phyloP scores from a whole-genome alignment of 2,329 filamentous ascomycete species.

The Colletotrichum aenigma region DNA sequence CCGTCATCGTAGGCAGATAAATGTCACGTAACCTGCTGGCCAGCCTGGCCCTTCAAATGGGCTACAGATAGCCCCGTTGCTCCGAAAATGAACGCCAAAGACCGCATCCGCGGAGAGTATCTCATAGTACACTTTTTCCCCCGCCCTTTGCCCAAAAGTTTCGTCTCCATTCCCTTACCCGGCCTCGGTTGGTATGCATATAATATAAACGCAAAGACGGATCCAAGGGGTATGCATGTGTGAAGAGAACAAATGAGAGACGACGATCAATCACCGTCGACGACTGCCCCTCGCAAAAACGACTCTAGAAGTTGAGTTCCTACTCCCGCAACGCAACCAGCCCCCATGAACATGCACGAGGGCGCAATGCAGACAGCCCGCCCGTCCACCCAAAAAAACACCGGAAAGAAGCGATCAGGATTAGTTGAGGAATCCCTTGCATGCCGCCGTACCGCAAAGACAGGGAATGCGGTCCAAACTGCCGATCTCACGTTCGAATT shows the following conservation, averaged over 20 bases:
- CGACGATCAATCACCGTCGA: neutral
- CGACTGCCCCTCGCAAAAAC: neutral
- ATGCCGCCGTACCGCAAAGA: conserved; percentile 92
- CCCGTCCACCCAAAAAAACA: conserved; percentile 11
- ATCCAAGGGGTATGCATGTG: conserved; percentile 19
- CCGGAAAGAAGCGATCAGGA: conserved; percentile 1
- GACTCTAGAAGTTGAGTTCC: conserved; percentile 6
- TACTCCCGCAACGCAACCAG: conserved; percentile 7
- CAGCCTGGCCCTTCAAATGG: neutral
- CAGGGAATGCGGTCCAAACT: conserved; percentile 96
- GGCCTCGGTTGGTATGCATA: conserved; percentile 14
- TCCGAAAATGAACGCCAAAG: conserved; percentile 13
- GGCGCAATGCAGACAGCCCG: neutral
- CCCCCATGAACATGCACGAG: neutral
- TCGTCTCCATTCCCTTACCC: conserved; percentile 8
- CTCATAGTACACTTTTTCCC: conserved; percentile 14
- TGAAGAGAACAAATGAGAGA: conserved; percentile 17
- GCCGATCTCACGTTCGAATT: conserved; percentile 96
- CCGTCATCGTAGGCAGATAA: neutral
- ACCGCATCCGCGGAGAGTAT: conserved; percentile 4
- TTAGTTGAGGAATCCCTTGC: conserved; percentile 98
- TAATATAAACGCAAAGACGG: conserved; percentile 21
- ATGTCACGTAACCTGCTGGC: neutral
- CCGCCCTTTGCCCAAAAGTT: neutral
- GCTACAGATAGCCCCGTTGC: neutral